Evolutionary conservation across 352 stramenopile genomes (phyloP).

Genomic region (Phytophthora niederhauseri): DNA sequence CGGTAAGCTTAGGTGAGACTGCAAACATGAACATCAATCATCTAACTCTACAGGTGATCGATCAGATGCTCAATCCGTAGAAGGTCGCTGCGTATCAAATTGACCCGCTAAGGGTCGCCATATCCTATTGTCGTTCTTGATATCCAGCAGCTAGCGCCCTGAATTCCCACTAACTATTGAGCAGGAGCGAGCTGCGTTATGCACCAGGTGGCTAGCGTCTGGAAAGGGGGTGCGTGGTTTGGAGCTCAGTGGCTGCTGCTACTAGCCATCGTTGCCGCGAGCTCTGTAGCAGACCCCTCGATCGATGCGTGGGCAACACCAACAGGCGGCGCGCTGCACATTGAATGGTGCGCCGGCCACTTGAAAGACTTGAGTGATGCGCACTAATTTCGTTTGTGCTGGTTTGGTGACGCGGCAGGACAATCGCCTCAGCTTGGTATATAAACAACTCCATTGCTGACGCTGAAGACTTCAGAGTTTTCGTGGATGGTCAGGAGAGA

Average conservation of each 20-base stretch:
- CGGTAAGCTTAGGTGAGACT: background rate
- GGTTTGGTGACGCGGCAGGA: constrained; percentile 17
- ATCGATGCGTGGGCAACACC: constrained; percentile 14
- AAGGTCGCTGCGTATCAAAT: constrained; percentile 18
- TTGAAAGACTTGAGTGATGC: background rate
- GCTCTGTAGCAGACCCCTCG: constrained; percentile 6
- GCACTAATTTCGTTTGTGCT: background rate
- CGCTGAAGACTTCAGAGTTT: constrained; percentile 31
- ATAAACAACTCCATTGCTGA: constrained; percentile 27
- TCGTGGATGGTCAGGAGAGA: constrained; percentile 30
- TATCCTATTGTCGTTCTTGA: constrained; percentile 13
- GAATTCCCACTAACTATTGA: background rate
- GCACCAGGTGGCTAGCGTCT: background rate
- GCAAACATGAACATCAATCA: background rate
- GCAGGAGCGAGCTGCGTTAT: background rate
- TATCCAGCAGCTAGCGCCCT: background rate
- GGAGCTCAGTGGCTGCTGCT: constrained; percentile 12
- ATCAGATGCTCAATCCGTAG: background rate
- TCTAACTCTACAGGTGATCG: background rate
- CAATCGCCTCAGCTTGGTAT: constrained; percentile 27
- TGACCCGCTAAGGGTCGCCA: constrained; percentile 10
- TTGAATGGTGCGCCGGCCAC: constrained; percentile 33
- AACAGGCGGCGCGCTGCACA: constrained; percentile 44
- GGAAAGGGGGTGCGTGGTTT: background rate
- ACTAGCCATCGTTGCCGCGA: constrained; percentile 2